Evolutionary conservation across 2,329 filamentous ascomycete genomes (phyloP).

Genomic region (Calcarisporium arbuscula): DNA sequence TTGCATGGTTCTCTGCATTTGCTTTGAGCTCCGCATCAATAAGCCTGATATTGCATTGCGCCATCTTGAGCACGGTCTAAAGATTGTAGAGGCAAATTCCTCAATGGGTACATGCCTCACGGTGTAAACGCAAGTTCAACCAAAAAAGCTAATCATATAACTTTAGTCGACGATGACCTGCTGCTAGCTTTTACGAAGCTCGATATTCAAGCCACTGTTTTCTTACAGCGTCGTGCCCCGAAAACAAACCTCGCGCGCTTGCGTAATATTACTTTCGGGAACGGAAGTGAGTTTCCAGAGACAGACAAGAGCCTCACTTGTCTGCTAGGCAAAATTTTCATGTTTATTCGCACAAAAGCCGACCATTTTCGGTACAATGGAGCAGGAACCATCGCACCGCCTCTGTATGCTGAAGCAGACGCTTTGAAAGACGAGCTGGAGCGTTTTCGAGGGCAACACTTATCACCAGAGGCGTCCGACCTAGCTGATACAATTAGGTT

Average conservation of each 20-base stretch:
- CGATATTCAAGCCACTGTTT: constrained; percentile 10
- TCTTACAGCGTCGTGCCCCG: constrained; percentile 8
- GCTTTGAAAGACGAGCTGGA: constrained; percentile 6
- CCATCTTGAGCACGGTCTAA: constrained; percentile 10
- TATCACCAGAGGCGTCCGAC: neutral
- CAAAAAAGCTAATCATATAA: no score
- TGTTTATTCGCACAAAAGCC: constrained; percentile 8
- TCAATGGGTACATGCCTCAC: constrained; percentile 6
- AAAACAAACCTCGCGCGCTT: constrained; percentile 2
- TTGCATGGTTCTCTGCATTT: constrained; percentile 12
- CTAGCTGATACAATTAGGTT: no score
- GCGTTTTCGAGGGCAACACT: constrained; percentile 3
- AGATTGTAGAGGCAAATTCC: constrained; percentile 8
- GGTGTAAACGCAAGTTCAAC: no score
- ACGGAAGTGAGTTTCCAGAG: no score
- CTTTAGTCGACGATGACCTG: constrained; percentile 13
- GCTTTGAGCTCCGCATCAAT: constrained; percentile 11
- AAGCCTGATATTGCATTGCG: constrained; percentile 6
- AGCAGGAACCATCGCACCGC: constrained; percentile 3
- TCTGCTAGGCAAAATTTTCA: constrained; percentile 3
- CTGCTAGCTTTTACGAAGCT: constrained; percentile 8
- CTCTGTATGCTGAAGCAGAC: constrained; percentile 5
- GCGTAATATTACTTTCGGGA: no score
- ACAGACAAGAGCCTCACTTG: no score
- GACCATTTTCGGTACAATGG: constrained; percentile 8